Evolutionary conservation across 202 grass and related monocot genomes (phyloP), one percentile per base, ranked within the genome.

Genomic region (Zoysia matrella): DNA sequence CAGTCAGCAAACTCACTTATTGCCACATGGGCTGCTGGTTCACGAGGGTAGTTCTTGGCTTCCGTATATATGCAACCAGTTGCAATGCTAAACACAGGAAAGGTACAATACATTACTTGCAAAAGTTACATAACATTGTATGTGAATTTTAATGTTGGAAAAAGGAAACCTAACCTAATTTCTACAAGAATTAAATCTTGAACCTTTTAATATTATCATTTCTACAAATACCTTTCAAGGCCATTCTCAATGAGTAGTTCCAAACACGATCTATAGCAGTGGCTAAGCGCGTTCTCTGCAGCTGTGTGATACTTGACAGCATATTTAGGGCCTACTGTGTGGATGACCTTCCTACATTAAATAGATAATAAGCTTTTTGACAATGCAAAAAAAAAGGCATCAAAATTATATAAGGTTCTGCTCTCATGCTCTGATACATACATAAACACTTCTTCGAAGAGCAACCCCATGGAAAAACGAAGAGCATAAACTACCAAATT

Each of bases 21-120:
- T 89, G 96, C 91, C 67, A 99, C 96, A 77, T 99, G 96, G 48
- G 96, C 87, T 85, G 96, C 96, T 9, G 92, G 91, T 76, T 99
- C 96, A 69, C 92, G 91, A 58, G 96, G 96, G 77, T 95, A 99
- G 73, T 90, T 93, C 80, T 95, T 99, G 43, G 89, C 92, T 89
- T 95, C 96, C 15, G 92, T 99, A 78, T 99, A 99, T 89, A 99
- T 95, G 66, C 96, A 99, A 65, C 92, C 96, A 69, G 85, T 94
- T 60, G 96, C 96, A 5, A 95, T 93, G 84, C 96, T 99, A 74
- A 95, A 8, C 2, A 77, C 66, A 79, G 60, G 30, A 7, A 79
- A 65, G 2, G 76, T 64, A 76, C 8, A 65, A 85, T n/a, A 80
- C 51, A 79, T 64, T 86, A 83, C 45, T 77, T 52, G 2, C 11